Percentiles rank a stretch among this genome's conserved stretches.
Evolutionary conservation across 176 grass and related monocot species (phyloP).

Genomic region (Carex parvula): DNA sequence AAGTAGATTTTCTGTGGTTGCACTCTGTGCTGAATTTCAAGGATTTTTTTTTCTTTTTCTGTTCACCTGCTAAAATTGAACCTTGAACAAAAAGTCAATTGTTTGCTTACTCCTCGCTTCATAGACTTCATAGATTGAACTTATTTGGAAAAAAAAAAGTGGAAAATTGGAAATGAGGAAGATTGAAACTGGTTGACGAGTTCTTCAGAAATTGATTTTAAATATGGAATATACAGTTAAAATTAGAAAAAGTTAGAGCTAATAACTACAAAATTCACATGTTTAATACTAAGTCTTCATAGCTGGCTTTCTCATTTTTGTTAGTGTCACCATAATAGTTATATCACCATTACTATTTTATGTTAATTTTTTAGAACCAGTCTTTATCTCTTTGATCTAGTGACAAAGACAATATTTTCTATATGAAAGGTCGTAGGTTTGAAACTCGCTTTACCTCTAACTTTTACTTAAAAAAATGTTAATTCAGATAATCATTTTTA

Average conservation of each 20-base stretch:
- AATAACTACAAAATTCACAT: not conserved
- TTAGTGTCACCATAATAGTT: not conserved
- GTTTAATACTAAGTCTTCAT: not conserved
- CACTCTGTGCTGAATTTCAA: not conserved
- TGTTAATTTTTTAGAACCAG: not conserved
- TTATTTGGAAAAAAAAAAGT: too few relatives aligned
- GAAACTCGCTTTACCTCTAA: too few relatives aligned
- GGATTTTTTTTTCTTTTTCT: not conserved
- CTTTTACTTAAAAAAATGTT: not conserved
- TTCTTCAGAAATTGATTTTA: not conserved
- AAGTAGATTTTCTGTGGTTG: not conserved
- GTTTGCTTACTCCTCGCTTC: not conserved
- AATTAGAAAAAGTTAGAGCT: not conserved
- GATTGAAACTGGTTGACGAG: too few relatives aligned
- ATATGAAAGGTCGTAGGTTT: too few relatives aligned
- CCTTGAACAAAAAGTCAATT: not conserved
- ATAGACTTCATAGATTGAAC: not conserved
- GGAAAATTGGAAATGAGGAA: too few relatives aligned
- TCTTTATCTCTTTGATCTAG: too few relatives aligned
- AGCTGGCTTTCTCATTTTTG: not conserved
- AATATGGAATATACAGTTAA: not conserved
- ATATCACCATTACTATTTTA: not conserved
- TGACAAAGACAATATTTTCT: too few relatives aligned
- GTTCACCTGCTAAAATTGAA: not conserved
- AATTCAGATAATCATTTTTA: not conserved